Evolutionary conservation across 345 rosid species (phyloP), one percentile per base, ranked within the genome.

Genomic region (Reutealis trisperma): DNA sequence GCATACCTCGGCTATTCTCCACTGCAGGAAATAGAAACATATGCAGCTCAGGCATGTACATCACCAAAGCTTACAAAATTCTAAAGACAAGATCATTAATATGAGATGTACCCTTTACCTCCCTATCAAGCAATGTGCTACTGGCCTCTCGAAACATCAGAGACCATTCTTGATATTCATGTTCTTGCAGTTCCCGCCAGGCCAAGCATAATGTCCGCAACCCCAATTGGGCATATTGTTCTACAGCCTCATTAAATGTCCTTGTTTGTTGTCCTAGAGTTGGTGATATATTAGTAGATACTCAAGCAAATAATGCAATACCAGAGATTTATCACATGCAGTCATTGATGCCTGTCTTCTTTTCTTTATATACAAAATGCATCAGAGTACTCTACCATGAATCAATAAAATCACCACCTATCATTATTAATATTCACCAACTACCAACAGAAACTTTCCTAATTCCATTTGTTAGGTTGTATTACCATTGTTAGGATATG

Each of bases 1-100:
- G 84, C 97, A 96, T 67, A 88, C 94, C 92, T 96, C 99, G 61
- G 97, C 99, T 61, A 96, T 83, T 87, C 89, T 96, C 99, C 99
- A 93, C 99, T 96, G 89, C 80, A 87, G 73, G 77, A 79, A 73
- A 78, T 59, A 79, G 63, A 37, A 27, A 75, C 51, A 55, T 74
- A 74, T 83, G 77, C 71, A 37, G 76, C 80, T 77, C 76, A 86
- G 69, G 68, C 58, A 61, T 75, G 60, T 67, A 25, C 0, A 77
- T 78, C 51, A 42, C 78, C 65, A 75, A 73, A 75, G 13, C 71
- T 67, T 67, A 68, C 18, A 41, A 61, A 70, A 58, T 58, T 25
- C 13, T 32, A 55, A 77, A 11, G 41, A 69, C 27, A 72, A 72
- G 41, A 81, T 70, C 10, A 52, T 3, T 32, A 24, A 63, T 27